Base-by-base conservation (phyloP, 805 yeast genomes). In the Pichia scutulata region DNA sequence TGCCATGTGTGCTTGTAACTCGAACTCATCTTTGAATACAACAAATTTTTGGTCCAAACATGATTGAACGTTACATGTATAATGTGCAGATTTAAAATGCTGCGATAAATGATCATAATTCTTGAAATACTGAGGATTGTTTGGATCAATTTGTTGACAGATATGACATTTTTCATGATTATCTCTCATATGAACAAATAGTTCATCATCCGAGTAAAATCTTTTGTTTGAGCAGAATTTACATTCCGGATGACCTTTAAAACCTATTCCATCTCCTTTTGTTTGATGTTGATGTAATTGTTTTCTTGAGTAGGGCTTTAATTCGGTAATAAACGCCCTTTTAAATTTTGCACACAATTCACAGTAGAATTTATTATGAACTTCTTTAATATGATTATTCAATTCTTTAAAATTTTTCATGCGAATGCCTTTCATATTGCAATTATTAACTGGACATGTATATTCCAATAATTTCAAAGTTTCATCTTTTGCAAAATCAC, bases 11-110 rank as follows among this genome's bases (percentile, higher is more conserved):
- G 95, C 90, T 49, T 86, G 84, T 48, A 93, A 72, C 57, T 89
- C 97, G 49, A 89, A 67, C 48, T 86, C 93, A 54, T 89, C 92
- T 22, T 83, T 77, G 63, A 93, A 93, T 1, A 92, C 99, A 22
- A 93, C 93, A 68, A 93, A 92, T 63, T 87, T 86, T 65, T 86
- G 82, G 50, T 90, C 98, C 44, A 90, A 67, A 68, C 99, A 93
- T 13, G 76, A 60, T 44, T 79, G 86, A 19, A 86, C 84, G 30
- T 76, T 73, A 69, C 99, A 93, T 16, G 81, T 80, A 65, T 72
- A 88, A 66, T 93, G 99, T 41, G 75, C 80, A 4, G 62, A 65
- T 57, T 71, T 73, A 67, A 93, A 93, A 70, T 93, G 99, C 16
- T 71, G 70, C 57, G 81, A 85, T 49, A 93, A 72, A 39, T 80